Base-by-base conservation (phyloP, 139 green algal species). In the Picochlorum sp. region DNA sequence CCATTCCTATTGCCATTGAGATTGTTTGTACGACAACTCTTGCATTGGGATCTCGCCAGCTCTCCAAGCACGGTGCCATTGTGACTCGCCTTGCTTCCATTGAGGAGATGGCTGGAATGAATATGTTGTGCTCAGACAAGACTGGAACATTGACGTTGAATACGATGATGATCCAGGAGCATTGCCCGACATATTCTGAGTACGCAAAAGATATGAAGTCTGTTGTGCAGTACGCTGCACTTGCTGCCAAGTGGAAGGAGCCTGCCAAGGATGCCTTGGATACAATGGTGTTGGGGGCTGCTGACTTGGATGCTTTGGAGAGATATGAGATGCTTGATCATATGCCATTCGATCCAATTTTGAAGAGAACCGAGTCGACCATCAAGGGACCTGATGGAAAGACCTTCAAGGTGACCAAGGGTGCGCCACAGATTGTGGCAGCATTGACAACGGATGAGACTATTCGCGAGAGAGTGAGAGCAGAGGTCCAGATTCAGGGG, bases 41-140 rank as follows among this genome's bases (percentile, higher is more conserved):
- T 54, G 88, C 88, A 0, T 70, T 95, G n/a, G 88, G 88, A 57
- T 87, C 80, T 4, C 73, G 80, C 46, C 61, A 86, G 69, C 73
- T 93, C 6, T 73, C 68, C 11, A 46, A 54, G 21, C 66, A 87
- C 47, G 82, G 87, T 46, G 88, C 88, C 23, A 95, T 95, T 58
- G 87, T 95, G 24, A 85, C 83, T 6, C 76, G 83, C n/a, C 83
- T 91, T 16, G 38, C 61, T 6, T 80, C 88, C 11, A 93, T 95
- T 30, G 88, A 95, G 79, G 88, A 95, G 75, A 84, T 95, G 74
- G 87, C 88, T 2, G 84, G 84, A 57, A 95, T 95, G 88, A 90
- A 95, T 79, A 89, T 94, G 77, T 80, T 95, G 14, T 94, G 87
- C 83, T 86, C 75, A 6, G 87, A 92, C 72, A 94, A 95, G 70